A percentile compares a stretch with the other conserved stretches of the same genome.
These are phyloP conservation scores for Suillus tomentosus DNA, from an alignment of 768 basidiomycete species.

Conservation along the genomic window DNA sequence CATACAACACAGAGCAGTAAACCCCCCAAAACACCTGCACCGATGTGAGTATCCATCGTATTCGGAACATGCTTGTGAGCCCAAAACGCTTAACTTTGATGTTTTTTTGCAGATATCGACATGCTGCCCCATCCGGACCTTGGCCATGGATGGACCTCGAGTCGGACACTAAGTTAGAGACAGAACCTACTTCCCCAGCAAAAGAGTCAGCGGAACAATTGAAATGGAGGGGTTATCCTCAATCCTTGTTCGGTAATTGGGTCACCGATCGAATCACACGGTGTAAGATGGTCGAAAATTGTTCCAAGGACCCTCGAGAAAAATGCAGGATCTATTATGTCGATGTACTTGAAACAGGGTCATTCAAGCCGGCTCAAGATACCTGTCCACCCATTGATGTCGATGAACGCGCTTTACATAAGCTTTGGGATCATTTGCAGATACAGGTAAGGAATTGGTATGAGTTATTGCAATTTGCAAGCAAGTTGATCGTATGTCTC, in stretches of 20 bases:
- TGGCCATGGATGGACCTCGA: constrained; percentile 29
- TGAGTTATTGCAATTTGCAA: not conserved
- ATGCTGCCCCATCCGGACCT: constrained; percentile 45
- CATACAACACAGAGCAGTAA: constrained; percentile 1
- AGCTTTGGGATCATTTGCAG: constrained; percentile 24
- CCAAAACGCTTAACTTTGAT: not conserved
- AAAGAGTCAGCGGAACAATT: not conserved
- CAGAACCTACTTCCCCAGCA: constrained; percentile 14
- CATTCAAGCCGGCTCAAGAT: constrained; percentile 25
- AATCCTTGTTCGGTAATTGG: constrained; percentile 52
- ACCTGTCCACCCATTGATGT: constrained; percentile 12
- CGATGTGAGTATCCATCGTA: constrained; percentile 21
- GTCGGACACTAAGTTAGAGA: not conserved
- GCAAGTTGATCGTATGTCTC: not conserved
- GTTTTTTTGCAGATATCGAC: constrained; percentile 25
- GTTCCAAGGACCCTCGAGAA: not conserved
- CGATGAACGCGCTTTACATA: constrained; percentile 16
- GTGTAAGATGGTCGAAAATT: constrained; percentile 24
- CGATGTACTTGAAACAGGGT: constrained; percentile 41
- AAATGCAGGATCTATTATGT: constrained; percentile 32
- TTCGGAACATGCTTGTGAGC: not conserved
- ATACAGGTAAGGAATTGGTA: constrained; percentile 15
- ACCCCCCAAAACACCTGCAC: constrained; percentile 24
- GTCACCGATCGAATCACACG: constrained; percentile 36
- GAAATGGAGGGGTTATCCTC: constrained; percentile 42